phyloP scores from a whole-genome alignment of 495 filamentous ascomycete genomes.

The Aspergillus bertholletiae region DNA sequence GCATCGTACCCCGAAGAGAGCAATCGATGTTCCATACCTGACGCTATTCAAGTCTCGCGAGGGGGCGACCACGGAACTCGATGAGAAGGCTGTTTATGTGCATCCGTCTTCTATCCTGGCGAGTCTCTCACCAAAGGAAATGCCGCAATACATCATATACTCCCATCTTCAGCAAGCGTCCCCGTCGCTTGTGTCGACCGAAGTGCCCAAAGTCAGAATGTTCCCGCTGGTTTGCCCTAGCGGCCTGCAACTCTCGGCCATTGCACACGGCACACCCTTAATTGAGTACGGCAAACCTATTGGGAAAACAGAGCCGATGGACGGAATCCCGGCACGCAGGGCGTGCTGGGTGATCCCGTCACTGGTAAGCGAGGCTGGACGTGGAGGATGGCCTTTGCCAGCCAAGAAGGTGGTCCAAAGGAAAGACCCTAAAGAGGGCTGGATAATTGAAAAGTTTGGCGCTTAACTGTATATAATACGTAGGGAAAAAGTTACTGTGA shows the following conservation, averaged over 20 bases:
- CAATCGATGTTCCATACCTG: constrained; percentile 86
- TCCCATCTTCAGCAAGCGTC: constrained; percentile 73
- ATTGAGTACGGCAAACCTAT: constrained; percentile 86
- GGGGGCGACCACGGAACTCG: constrained; percentile 42
- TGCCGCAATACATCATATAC: constrained; percentile 86
- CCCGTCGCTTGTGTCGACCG: constrained; percentile 40
- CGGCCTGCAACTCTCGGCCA: constrained; percentile 67
- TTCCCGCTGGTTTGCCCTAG: constrained; percentile 77
- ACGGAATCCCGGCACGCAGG: constrained; percentile 53
- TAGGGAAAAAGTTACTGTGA: constrained; percentile 22
- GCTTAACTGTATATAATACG: constrained; percentile 28
- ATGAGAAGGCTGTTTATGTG: constrained; percentile 68
- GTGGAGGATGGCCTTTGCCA: constrained; percentile 78
- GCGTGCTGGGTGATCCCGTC: constrained; percentile 82
- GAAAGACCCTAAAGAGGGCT: constrained; percentile 66
- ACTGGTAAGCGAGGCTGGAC: constrained; percentile 61
- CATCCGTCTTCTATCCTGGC: constrained; percentile 81
- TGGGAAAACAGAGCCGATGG: constrained; percentile 64
- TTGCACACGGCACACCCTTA: constrained; percentile 84
- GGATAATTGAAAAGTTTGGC: constrained; percentile 69
- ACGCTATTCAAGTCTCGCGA: constrained; percentile 73
- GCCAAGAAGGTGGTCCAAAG: constrained; percentile 78
- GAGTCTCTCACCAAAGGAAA: constrained; percentile 62
- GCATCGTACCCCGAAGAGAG: constrained; percentile 67
- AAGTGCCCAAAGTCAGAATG: constrained; percentile 79